A percentile compares a stretch with the other conserved stretches of the same genome.
Evolutionary conservation across 2,329 filamentous ascomycete species (phyloP).

Genomic region (Claviceps sorghi): DNA sequence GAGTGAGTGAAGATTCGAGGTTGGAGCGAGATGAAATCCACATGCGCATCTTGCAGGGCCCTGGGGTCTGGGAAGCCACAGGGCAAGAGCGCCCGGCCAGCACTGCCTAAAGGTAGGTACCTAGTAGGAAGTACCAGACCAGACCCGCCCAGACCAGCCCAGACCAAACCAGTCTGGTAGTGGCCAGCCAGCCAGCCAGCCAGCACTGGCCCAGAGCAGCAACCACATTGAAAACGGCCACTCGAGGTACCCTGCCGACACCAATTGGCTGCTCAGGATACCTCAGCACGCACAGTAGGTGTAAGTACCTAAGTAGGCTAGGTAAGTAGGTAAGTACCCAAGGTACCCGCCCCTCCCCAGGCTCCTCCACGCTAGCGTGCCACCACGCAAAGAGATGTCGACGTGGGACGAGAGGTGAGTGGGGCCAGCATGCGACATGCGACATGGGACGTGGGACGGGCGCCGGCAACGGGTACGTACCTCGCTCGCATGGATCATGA

Average conservation of each 20-base stretch:
- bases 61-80: not conserved
- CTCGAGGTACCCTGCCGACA: not conserved
- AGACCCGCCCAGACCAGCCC: no score
- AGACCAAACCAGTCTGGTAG: no score
- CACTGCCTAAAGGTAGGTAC: no score
- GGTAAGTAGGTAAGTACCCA: no score
- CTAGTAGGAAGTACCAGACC: no score
- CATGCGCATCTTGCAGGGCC: constrained; percentile 3
- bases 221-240: not conserved
- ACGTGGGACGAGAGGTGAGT: not conserved
- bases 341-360: not conserved
- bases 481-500: not conserved
- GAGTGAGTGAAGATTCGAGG: constrained; percentile 14
- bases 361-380: not conserved
- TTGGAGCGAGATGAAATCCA: constrained; percentile 12
- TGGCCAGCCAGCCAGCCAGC: no score
- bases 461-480: not conserved
- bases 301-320: no score
- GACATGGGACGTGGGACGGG: not conserved
- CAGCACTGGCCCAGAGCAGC: no score
- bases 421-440: not conserved
- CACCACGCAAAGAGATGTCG: not conserved
- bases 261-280: not conserved
- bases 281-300: not conserved
- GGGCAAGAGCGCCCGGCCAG: not conserved